Evolutionary conservation across 352 stramenopile species (phyloP).

Genomic region (Globisporangium paddicum): DNA sequence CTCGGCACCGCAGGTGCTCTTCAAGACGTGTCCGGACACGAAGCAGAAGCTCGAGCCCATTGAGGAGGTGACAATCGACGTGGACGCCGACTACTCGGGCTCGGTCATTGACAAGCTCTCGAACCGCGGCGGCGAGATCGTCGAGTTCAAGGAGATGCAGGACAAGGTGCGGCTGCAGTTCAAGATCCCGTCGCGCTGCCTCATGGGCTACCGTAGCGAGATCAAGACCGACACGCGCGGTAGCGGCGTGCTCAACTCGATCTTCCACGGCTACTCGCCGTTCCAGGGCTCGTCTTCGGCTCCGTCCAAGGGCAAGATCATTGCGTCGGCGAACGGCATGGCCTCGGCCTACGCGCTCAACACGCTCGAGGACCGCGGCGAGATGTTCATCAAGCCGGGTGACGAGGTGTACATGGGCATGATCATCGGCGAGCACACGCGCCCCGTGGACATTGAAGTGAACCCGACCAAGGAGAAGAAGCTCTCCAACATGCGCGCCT

Average conservation of each 20-base stretch:
- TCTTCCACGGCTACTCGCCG: conserved; percentile 95
- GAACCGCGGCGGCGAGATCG: conserved; percentile 90
- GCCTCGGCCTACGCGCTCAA: conserved; percentile 91
- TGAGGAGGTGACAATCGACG: conserved; percentile 94
- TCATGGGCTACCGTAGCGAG: conserved; percentile 96
- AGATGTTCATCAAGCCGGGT: conserved; percentile 95
- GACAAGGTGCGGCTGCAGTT: conserved; percentile 94
- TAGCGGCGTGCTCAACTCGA: conserved; percentile 95
- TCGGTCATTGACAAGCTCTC: conserved; percentile 97
- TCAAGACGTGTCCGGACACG: conserved; percentile 81
- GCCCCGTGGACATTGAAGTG: conserved; percentile 94
- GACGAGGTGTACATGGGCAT: conserved; percentile 97
- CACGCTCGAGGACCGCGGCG: conserved; percentile 90
- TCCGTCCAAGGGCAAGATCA: conserved; percentile 83
- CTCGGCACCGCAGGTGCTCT: conserved; percentile 95
- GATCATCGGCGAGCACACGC: conserved; percentile 97
- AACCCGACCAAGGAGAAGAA: conserved; percentile 98
- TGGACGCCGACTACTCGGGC: conserved; percentile 95
- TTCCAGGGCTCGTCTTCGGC: conserved; percentile 65
- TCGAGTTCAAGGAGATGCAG: conserved; percentile 90
- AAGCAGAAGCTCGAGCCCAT: conserved; percentile 87
- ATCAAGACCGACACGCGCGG: conserved; percentile 95
- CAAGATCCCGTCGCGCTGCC: conserved; percentile 93
- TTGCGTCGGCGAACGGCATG: conserved; percentile 62
- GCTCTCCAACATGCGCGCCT: conserved; percentile 95